Evolutionary conservation across 2,329 filamentous ascomycete genomes (phyloP), one percentile per base, ranked within the genome.

Genomic region (Dactylellina parvicollis): DNA sequence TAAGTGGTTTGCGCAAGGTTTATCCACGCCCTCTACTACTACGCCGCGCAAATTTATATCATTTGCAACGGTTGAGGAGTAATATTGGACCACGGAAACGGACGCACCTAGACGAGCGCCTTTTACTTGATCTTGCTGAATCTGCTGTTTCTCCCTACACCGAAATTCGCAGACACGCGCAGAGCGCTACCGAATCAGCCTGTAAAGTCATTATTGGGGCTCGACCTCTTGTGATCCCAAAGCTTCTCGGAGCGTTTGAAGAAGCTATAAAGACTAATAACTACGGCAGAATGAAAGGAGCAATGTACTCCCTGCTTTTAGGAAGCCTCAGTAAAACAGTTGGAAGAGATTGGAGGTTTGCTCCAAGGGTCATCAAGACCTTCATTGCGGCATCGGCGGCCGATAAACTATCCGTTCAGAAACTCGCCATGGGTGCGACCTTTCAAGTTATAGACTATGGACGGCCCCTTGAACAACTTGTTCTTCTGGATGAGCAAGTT

Each of bases 371-470:
- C 52, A 91, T 99, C 83, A 89, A 89, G 59, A 85, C 95, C 7
- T 99, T 96, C 81, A 95, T 99, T 75, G 88, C 91, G 77, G 92
- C 95, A 1, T 93, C 91, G 16, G 89, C 89, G 34, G 92, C 96
- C 14, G 95, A 99, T 81, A 96, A 96, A 80, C 88, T 92, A 3
- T 97, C 94, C 0, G 94, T 99, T 40, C 95, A 99, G 80, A 92
- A 90, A 77, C 86, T 99, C 14, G 92, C 92, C 12, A 87, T 89
- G 0, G 90, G 89, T 34, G 92, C 91, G 0, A 85, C 96, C 0
- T 96, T 93, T 79, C 89, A 92, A 14, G 85, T 99, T 40, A 88
- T 96, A 78, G 94, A 98, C 55, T 97, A 96, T 82, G 94, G 93
- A 20, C 93, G 94, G 77, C 87, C 92, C 0, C 86, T 94, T 77